phyloP scores from a whole-genome alignment of 106 monocot species.

The Dioscorea dumetorum region DNA sequence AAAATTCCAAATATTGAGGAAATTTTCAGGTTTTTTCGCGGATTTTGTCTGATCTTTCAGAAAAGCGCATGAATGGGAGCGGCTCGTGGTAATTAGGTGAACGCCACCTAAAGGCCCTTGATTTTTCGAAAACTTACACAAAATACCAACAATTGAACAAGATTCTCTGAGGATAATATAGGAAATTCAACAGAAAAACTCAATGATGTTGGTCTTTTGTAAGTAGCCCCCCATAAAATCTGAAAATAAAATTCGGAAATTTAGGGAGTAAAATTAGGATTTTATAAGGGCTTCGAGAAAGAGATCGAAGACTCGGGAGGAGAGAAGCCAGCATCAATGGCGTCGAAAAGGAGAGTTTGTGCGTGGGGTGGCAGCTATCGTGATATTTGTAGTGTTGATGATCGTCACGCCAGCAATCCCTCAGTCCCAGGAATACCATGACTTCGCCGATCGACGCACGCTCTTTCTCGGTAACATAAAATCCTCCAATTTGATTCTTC shows the following conservation, averaged over 20 bases:
- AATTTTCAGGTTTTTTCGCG: background rate
- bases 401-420: constrained; percentile 91
- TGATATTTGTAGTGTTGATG: constrained; percentile 83
- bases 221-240: too few relatives aligned
- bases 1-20: background rate
- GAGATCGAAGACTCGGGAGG: background rate
- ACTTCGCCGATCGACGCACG: constrained; percentile 88
- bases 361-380: constrained; percentile 48
- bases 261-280: too few relatives aligned
- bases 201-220: too few relatives aligned
- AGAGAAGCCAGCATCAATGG: constrained; percentile 28
- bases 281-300: too few relatives aligned
- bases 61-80: background rate
- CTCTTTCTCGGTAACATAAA: constrained; percentile 58
- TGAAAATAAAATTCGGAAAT: too few relatives aligned
- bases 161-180: too few relatives aligned
- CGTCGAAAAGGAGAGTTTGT: constrained; percentile 20
- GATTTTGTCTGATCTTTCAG: background rate
- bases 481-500: background rate
- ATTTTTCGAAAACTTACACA: too few relatives aligned
- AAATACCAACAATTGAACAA: too few relatives aligned
- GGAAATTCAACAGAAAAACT: too few relatives aligned
- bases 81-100: too few relatives aligned
- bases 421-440: constrained; percentile 87
- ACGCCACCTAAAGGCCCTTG: too few relatives aligned